Evolutionary conservation across 148 eudicot genomes (phyloP).

Genomic region (Spergularia bocconei): DNA sequence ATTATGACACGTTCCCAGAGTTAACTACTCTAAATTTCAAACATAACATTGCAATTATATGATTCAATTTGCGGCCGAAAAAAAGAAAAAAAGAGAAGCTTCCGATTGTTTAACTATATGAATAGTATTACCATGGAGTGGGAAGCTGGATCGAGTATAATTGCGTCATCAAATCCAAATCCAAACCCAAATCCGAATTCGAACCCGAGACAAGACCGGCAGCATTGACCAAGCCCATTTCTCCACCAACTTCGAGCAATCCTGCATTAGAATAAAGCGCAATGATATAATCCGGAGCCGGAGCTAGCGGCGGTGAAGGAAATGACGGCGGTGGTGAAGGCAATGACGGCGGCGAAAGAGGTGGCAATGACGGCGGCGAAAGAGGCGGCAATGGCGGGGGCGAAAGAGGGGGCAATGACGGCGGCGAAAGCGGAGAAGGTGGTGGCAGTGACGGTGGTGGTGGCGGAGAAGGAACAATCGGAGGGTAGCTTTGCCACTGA

Average conservation of each 20-base stretch:
- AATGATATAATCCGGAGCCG: constrained; percentile 26
- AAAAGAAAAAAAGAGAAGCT: no score
- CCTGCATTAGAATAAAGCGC: neutral
- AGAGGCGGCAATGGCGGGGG: no score
- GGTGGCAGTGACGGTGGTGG: constrained; percentile 13
- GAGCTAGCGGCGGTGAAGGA: constrained; percentile 19
- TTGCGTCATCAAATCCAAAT: neutral
- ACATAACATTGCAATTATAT: no score
- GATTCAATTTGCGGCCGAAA: no score
- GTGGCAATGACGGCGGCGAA: no score
- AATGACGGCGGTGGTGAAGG: no score
- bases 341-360: no score
- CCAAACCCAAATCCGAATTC: constrained; percentile 19
- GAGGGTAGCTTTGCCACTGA: constrained; percentile 49
- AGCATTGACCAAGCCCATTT: constrained; percentile 19
- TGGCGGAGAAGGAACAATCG: constrained; percentile 29
- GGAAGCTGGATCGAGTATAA: constrained; percentile 38
- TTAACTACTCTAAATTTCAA: neutral
- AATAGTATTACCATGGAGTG: constrained; percentile 52
- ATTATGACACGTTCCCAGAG: neutral
- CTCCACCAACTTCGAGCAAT: constrained; percentile 22
- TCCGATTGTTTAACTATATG: neutral
- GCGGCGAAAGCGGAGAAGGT: no score
- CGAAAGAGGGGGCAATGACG: no score
- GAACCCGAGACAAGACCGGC: constrained; percentile 20